Evolutionary conservation across 1,139 yeast genomes (phyloP).

Genomic region (Pichia sp.): DNA sequence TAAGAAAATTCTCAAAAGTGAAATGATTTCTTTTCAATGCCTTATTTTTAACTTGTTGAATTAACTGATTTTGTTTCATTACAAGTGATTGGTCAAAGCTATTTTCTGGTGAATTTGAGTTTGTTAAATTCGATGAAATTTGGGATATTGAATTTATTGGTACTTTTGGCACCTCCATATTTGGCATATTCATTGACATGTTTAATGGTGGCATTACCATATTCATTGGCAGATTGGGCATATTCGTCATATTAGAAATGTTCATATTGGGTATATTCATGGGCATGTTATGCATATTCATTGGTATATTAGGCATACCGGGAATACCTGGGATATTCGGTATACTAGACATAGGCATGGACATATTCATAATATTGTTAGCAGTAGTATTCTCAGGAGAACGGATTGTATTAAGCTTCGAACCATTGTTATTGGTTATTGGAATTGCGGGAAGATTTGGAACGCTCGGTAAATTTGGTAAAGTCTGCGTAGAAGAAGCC

Average conservation of each 20-base stretch:
- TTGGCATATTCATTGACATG: background rate
- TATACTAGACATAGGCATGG: background rate
- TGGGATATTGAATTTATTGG: background rate
- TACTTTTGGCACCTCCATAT: background rate
- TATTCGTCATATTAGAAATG: conserved; percentile 1
- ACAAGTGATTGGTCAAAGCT: conserved; percentile 12
- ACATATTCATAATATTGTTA: background rate
- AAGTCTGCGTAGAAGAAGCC: background rate
- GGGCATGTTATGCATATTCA: background rate
- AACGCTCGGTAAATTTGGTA: background rate
- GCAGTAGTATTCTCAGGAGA: background rate
- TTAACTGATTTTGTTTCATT: conserved; percentile 13
- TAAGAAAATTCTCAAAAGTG: conserved; percentile 69
- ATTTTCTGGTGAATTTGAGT: background rate
- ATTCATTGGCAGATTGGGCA: conserved; percentile 5
- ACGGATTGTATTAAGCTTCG: background rate
- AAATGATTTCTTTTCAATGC: conserved; percentile 11
- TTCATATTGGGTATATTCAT: background rate
- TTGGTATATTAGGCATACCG: background rate
- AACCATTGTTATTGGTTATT: background rate
- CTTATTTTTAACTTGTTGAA: conserved; percentile 13
- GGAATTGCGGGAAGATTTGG: background rate
- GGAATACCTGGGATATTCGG: background rate
- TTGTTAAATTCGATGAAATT: background rate
- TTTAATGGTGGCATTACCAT: conserved; percentile 3